Evolutionary conservation across 1,284 basidiomycete species (phyloP).

Genomic region (Amylostereum areolatum): DNA sequence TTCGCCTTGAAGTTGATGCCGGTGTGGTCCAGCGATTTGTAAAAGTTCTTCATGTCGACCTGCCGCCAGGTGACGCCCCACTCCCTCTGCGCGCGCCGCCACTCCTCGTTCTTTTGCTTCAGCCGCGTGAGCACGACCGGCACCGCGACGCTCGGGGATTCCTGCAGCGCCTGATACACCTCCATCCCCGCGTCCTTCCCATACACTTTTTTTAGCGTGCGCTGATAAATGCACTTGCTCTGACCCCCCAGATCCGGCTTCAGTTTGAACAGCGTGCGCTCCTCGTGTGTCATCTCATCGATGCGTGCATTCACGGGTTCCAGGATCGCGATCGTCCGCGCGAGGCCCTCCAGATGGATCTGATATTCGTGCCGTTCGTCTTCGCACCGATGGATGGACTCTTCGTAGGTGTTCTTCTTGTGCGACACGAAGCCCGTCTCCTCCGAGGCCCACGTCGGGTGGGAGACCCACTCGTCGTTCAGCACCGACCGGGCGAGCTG

Average conservation of each 20-base stretch:
- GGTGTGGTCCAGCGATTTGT: conserved; percentile 96
- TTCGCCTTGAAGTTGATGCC: conserved; percentile 92
- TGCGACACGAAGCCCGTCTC: conserved; percentile 91
- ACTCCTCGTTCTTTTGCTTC: conserved; percentile 96
- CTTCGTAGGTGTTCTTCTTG: conserved; percentile 97
- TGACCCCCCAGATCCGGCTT: conserved; percentile 87
- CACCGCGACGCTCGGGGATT: conserved; percentile 85
- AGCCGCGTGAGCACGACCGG: conserved; percentile 90
- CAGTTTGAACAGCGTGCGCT: conserved; percentile 79
- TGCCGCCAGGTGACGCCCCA: conserved; percentile 98
- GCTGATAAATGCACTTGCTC: conserved; percentile 86
- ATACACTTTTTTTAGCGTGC: conserved; percentile 94
- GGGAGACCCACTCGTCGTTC: conserved; percentile 95
- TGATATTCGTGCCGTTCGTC: conserved; percentile 99
- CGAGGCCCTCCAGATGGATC: conserved; percentile 90
- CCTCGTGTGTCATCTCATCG: conserved; percentile 86
- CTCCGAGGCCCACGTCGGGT: conserved; percentile 97
- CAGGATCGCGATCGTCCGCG: conserved; percentile 87
- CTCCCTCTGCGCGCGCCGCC: conserved; percentile 91
- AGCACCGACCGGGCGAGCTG: conserved; percentile 95
- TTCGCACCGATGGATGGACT: conserved; percentile 93
- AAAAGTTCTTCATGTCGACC: conserved; percentile 95
- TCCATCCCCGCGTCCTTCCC: conserved; percentile 80
- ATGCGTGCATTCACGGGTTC: conserved; percentile 88
- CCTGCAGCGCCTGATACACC: conserved; percentile 88